phyloP scores from a whole-genome alignment of 2,329 filamentous ascomycete genomes.

The Epichloe hybrida region DNA sequence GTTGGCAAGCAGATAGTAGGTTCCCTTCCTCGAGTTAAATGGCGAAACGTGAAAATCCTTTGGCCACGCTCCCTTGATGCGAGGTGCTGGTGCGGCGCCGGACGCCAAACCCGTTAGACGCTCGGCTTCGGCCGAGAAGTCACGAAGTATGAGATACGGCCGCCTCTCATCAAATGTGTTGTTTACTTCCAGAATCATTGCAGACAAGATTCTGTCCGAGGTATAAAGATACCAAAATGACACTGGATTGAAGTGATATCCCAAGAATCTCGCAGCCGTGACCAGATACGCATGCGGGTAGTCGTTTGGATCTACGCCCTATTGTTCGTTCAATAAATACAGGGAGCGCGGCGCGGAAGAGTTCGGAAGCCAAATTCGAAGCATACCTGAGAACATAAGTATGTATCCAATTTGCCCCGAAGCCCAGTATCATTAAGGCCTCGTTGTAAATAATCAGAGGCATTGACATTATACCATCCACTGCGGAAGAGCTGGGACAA shows the following conservation, averaged over 20 bases:
- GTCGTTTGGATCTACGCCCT: constrained; percentile 43
- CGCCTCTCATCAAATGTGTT: constrained; percentile 64
- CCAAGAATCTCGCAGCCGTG: constrained; percentile 55
- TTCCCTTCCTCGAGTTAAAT: constrained; percentile 51
- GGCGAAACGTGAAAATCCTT: constrained; percentile 70
- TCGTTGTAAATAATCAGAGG: constrained; percentile 47
- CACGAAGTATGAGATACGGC: constrained; percentile 16
- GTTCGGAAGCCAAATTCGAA: background rate
- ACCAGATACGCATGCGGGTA: constrained; percentile 59
- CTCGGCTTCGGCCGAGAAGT: constrained; percentile 13
- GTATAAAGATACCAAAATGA: constrained; percentile 73
- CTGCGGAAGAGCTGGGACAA: constrained; percentile 2
- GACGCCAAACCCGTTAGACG: constrained; percentile 1
- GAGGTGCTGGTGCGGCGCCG: background rate
- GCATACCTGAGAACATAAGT: constrained; percentile 42
- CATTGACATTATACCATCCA: constrained; percentile 45
- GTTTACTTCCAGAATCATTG: constrained; percentile 61
- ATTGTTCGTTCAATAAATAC: constrained; percentile 2
- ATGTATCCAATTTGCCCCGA: constrained; percentile 47
- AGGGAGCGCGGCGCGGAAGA: constrained; percentile 6
- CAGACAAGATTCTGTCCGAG: constrained; percentile 37
- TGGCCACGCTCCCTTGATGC: constrained; percentile 39
- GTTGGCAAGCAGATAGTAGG: constrained; percentile 35
- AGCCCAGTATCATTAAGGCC: constrained; percentile 38
- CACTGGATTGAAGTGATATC: constrained; percentile 61